Evolutionary conservation across 164 flowering plant species (phyloP).

Genomic region (Paratinospora sagittata): DNA sequence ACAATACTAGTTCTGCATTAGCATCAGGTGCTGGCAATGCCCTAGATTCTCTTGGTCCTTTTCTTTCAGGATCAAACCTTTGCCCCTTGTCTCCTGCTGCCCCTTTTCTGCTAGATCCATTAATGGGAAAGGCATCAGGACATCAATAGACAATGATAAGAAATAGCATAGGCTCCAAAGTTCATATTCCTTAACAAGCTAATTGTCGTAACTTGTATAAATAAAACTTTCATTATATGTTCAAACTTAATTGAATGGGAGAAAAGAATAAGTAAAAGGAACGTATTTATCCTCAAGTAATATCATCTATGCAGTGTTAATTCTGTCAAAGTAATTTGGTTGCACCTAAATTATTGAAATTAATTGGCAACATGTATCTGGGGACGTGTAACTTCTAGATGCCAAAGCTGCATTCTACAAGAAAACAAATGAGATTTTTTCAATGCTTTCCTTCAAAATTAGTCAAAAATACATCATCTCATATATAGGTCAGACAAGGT

Average conservation of each 20-base stretch:
- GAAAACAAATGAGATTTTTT: too few species aligned
- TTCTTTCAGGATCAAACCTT: slow-evolving; percentile 54
- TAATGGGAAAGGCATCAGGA: neutral
- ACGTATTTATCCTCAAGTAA: neutral
- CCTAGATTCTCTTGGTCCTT: slow-evolving; percentile 65
- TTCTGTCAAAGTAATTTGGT: neutral
- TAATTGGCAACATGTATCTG: neutral
- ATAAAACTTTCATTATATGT: neutral
- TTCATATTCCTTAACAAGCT: too few species aligned
- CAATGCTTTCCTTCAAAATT: too few species aligned
- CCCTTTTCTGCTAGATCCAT: slow-evolving; percentile 20
- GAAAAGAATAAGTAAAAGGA: neutral
- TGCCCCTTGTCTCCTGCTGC: slow-evolving; percentile 59
- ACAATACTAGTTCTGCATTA: slow-evolving; percentile 74
- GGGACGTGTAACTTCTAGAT: too few species aligned
- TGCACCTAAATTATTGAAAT: neutral
- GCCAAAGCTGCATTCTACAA: too few species aligned
- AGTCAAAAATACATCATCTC: too few species aligned
- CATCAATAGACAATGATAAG: neutral
- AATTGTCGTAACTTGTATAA: too few species aligned
- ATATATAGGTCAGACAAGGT: too few species aligned
- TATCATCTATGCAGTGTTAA: neutral
- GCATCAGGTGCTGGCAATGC: slow-evolving; percentile 96
- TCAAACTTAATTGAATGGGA: neutral
- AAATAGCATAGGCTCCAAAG: neutral